Base-by-base conservation (phyloP, 2,329 filamentous ascomycete species). In the Escovopsis sp. region DNA sequence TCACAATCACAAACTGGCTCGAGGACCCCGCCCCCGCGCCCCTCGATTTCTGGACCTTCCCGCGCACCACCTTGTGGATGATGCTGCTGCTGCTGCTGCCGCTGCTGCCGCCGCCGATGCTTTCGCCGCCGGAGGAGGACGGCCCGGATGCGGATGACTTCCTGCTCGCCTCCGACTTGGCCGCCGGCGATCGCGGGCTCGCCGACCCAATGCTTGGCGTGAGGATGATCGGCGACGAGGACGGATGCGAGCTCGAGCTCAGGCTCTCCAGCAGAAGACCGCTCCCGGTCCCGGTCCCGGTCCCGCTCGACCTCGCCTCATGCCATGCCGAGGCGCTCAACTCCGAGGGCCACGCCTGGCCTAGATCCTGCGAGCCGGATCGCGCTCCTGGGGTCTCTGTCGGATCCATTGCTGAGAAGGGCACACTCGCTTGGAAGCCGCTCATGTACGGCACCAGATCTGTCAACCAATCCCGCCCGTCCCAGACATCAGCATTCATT, bases 1-100 rank as follows among this genome's bases (percentile, higher is more conserved):
- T 75, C 43, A 75, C 64, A 45, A 75, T 70, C 50, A 75, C 65
- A 51, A 75, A 74, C 43, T 70, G 70, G 50, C 63, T 65, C 18
- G 59, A 51, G 32, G 28, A 32, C 8, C 28, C 8, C 28, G 28
- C 8, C 28, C 61, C 53, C 7, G 62, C 57, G 12, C 53, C 40
- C 52, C 62, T 68, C 50, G 61, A 67, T 56, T 73, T 73, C 45
- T 64, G 61, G 8, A 71, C 53, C 48, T 68, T 67, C 26, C 62
- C 57, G 4, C 55, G 56, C 43, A 63, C 63, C 26, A 69, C 60
- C 51, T 65, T 70, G 37, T 64, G 63, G 34, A 66, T 62, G 23
- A 60, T 56, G 19, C 53, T 54, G 11, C 28, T 7, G 28, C 28
- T 10, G 28, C 6, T 10, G 6, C 10, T 10, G 28, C 10, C 10